These are phyloP conservation scores for Buddleja alternifolia DNA, from an alignment of 257 asterid species.

Conservation along the genomic window DNA sequence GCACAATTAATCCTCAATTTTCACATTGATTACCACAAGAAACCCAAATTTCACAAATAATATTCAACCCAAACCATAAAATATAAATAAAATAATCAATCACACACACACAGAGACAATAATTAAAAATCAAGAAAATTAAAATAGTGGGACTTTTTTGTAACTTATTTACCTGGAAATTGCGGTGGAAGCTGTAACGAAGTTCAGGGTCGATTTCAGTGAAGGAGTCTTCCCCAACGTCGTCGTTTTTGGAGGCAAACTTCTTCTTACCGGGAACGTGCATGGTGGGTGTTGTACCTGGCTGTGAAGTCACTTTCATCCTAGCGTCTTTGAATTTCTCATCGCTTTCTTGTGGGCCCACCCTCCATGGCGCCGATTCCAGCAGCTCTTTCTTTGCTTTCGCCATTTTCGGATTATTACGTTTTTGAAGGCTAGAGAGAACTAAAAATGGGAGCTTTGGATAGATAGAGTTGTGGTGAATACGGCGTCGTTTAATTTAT, in stretches of 20 bases:
- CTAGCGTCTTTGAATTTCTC: slow-evolving; percentile 80
- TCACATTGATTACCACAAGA: slow-evolving; percentile 11
- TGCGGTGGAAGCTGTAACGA: slow-evolving; percentile 97
- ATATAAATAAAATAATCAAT: neutral
- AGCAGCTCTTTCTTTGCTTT: slow-evolving; percentile 88
- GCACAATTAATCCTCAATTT: slow-evolving; percentile 5
- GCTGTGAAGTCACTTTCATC: slow-evolving; percentile 78
- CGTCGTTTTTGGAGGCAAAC: slow-evolving; percentile 41
- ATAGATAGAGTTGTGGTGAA: slow-evolving; percentile 4
- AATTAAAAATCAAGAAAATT: neutral
- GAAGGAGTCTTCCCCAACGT: slow-evolving; percentile 50
- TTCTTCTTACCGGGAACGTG: slow-evolving; percentile 77
- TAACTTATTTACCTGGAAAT: slow-evolving; percentile 68
- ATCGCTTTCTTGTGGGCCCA: slow-evolving; percentile 47
- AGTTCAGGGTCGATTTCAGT: slow-evolving; percentile 84
- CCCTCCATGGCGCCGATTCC: slow-evolving; percentile 96
- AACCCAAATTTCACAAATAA: slow-evolving; percentile 9
- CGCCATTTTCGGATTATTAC: slow-evolving; percentile 43
- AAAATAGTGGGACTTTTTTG: neutral
- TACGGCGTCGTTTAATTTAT: slow-evolving; percentile 40
- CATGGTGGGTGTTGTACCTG: slow-evolving; percentile 83
- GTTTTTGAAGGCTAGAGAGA: slow-evolving; percentile 7
- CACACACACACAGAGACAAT: neutral
- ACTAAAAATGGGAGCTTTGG: neutral
- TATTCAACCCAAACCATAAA: neutral